These are phyloP conservation scores for Selaginella tamariscina DNA, from an alignment of 75 land plant genomes.

Conservation along the genomic window DNA sequence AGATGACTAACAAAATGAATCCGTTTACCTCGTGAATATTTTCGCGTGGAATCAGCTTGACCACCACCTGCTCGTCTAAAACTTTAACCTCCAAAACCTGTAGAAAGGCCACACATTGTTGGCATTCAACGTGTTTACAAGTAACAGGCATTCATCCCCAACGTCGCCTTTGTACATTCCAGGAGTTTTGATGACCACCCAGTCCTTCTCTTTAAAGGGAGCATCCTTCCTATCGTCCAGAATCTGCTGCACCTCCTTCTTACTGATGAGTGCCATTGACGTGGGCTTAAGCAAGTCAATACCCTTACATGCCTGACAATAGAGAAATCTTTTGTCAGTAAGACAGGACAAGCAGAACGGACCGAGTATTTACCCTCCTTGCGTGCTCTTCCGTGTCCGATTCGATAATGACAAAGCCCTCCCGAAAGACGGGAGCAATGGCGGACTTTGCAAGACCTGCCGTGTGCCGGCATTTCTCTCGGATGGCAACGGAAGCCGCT, in stretches of 20 bases:
- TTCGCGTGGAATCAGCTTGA: neutral
- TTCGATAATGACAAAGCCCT: neutral
- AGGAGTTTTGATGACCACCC: neutral
- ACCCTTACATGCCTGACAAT: neutral
- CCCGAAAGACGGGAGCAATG: neutral
- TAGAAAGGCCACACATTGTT: neutral
- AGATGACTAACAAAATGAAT: too few species aligned
- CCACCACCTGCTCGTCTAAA: neutral
- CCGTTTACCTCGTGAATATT: neutral
- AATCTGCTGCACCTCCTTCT: neutral
- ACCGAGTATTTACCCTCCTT: neutral
- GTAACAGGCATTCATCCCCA: neutral
- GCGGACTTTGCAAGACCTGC: neutral
- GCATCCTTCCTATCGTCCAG: neutral
- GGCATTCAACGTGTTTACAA: neutral
- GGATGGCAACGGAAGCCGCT: neutral
- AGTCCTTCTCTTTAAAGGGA: neutral
- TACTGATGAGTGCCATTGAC: neutral
- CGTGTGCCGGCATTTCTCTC: neutral
- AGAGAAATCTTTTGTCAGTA: too few species aligned
- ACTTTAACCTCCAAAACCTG: neutral
- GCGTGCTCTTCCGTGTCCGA: neutral
- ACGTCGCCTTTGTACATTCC: neutral
- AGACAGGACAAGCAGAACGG: too few species aligned
- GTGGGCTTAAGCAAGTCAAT: neutral